phyloP scores from a whole-genome alignment of 2,329 filamentous ascomycete species.

The Monosporascus sp. region DNA sequence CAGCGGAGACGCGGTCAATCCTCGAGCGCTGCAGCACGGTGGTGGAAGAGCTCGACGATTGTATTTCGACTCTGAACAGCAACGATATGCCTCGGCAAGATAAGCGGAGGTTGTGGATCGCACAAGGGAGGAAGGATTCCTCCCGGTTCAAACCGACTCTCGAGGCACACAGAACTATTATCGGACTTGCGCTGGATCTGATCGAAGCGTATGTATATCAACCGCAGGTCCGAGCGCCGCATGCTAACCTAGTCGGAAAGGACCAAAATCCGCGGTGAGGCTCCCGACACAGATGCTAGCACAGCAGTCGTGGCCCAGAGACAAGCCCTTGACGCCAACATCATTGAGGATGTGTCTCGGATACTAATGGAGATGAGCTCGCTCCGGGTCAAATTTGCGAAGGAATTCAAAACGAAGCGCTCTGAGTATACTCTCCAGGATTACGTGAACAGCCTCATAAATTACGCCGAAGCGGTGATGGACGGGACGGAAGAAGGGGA shows the following conservation, averaged over 20 bases:
- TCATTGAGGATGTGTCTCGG: slow-evolving; percentile 25
- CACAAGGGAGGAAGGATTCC: slow-evolving; percentile 26
- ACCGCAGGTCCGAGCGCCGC: not conserved
- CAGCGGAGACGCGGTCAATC: slow-evolving; percentile 28
- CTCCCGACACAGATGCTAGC: slow-evolving; percentile 11
- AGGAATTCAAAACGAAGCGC: slow-evolving; percentile 56
- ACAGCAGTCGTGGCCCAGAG: slow-evolving; percentile 17
- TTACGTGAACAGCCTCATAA: slow-evolving; percentile 64
- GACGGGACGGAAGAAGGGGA: slow-evolving; percentile 14
- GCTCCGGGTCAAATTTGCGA: slow-evolving; percentile 24
- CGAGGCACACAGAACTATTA: slow-evolving; percentile 31
- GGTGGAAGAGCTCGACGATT: slow-evolving; percentile 30
- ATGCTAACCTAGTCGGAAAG: slow-evolving; percentile 14
- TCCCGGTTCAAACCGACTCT: slow-evolving; percentile 27
- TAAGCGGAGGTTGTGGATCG: slow-evolving; percentile 32
- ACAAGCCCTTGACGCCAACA: slow-evolving; percentile 15
- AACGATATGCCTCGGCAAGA: slow-evolving; percentile 27
- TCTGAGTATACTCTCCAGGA: slow-evolving; percentile 64
- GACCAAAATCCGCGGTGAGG: slow-evolving; percentile 20
- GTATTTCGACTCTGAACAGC: slow-evolving; percentile 25
- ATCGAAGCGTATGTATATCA: slow-evolving; percentile 30
- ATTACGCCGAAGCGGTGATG: slow-evolving; percentile 43
- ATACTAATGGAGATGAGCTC: slow-evolving; percentile 30
- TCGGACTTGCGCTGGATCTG: slow-evolving; percentile 36
- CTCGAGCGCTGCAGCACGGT: slow-evolving; percentile 30